Evolutionary conservation across 345 rosid genomes (phyloP), one percentile per base, ranked within the genome.

Genomic region (Syzygium grande): DNA sequence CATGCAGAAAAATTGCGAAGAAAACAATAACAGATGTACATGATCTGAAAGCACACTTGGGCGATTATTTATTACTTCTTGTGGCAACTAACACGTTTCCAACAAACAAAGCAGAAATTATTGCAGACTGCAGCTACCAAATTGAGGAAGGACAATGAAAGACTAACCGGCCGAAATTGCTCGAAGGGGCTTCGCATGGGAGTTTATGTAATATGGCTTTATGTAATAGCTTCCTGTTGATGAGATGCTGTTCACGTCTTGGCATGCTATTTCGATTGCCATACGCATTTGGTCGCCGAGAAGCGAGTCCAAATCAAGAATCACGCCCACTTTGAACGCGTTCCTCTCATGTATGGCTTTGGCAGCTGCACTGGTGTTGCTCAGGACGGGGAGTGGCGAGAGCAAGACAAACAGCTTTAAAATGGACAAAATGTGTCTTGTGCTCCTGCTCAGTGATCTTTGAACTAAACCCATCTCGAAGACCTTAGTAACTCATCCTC

Each of bases 181-280:
- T 77, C 55, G 85, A 51, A 89, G 85, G 85, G 92, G 87, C 56
- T 88, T 86, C 16, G 86, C 87, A 58, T 63, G 59, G 58, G 91
- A 86, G 29, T 88, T 61, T 86, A 43, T 58, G 88, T 90, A 88
- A 54, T 90, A 85, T 51, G 93, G 92, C 51, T 92, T 89, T 5
- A 92, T 86, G 30, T 89, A 90, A 86, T 58, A 88, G 86, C 88
- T 41, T 61, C 86, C 46, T 2, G 55, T 87, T 13, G 46, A 34
- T 8, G 25, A 34, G 2, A 1, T 22, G 9, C 11, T 53, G 86
- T 90, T 91, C 90, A 88, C 89, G 29, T 89, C 87, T 30, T 21
- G 86, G 85, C 90, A 91, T 16, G 94, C 93, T 21, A 91, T 86
- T 86, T 91, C 90, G 88, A 94, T 85, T 5, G 95, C 95, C 5